Evolutionary conservation across 169 alveolate genomes (phyloP).

Genomic region (Cryptosporidium viatorum): DNA sequence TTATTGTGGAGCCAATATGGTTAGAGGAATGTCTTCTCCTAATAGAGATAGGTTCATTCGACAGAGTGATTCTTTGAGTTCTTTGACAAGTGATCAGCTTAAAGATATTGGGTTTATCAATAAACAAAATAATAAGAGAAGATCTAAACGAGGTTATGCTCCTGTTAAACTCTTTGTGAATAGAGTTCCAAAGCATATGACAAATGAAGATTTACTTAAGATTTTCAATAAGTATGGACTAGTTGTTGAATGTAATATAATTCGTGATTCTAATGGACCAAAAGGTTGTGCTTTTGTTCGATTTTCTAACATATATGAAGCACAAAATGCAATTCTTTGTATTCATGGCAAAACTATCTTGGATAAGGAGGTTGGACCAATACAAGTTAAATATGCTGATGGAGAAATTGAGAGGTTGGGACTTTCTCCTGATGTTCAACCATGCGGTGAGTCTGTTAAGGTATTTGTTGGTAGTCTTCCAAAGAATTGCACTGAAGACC

Average conservation of each 20-base stretch:
- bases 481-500: constrained; percentile 68
- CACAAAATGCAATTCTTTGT: constrained; percentile 71
- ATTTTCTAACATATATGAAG: constrained; percentile 55
- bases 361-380: constrained; percentile 68
- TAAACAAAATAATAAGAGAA: constrained; percentile 36
- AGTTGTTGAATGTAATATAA: constrained; percentile 69
- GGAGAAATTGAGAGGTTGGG: constrained; percentile 71
- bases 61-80: constrained; percentile 37
- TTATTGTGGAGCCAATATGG: neutral
- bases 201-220: constrained; percentile 40
- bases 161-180: constrained; percentile 68
- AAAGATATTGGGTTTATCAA: constrained; percentile 59
- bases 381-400: constrained; percentile 71
- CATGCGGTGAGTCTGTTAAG: constrained; percentile 72
- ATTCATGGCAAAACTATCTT: constrained; percentile 66
- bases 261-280: constrained; percentile 69
- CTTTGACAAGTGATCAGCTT: constrained; percentile 58
- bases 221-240: constrained; percentile 65
- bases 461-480: constrained; percentile 75
- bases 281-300: constrained; percentile 68
- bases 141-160: constrained; percentile 56
- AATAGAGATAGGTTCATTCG: neutral
- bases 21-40: constrained; percentile 10
- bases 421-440: constrained; percentile 72
- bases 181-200: constrained; percentile 72